Evolutionary conservation across 495 filamentous ascomycete species (phyloP).

Genomic region (Tuber brumale): DNA sequence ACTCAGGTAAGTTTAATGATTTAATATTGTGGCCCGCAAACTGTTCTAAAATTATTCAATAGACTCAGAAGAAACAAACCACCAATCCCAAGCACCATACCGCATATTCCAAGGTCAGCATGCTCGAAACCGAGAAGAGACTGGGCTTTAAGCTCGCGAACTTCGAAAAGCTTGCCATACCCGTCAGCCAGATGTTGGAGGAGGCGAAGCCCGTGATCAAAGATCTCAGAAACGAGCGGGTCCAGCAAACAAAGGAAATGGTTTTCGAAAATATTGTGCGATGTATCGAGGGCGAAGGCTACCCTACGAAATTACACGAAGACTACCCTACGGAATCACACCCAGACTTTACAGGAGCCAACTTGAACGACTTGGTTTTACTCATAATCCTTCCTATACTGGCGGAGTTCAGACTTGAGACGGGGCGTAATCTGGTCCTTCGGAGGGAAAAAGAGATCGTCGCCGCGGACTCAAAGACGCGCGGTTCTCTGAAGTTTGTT

Average conservation of each 20-base stretch:
- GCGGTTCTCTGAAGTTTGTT: not conserved
- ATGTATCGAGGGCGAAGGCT: conserved; percentile 11
- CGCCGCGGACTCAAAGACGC: conserved; percentile 3
- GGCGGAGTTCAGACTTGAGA: not conserved
- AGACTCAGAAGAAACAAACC: no score
- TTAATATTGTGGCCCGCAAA: no score
- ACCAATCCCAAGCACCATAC: no score
- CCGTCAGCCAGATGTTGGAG: conserved; percentile 14
- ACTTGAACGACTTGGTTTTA: conserved; percentile 14
- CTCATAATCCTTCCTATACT: conserved; percentile 8
- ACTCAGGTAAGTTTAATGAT: no score
- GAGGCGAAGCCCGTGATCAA: not conserved
- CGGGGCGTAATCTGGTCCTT: conserved; percentile 2
- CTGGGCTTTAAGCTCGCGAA: no score
- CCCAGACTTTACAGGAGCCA: conserved; percentile 8
- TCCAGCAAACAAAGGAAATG: conserved; percentile 13
- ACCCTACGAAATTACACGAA: not conserved
- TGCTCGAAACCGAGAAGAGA: no score
- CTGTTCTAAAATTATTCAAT: no score
- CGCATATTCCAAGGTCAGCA: no score
- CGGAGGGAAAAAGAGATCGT: conserved; percentile 15
- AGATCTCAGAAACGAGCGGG: not conserved
- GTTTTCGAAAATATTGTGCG: conserved; percentile 9
- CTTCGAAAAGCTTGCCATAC: not conserved
- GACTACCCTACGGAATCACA: no score